A percentile compares a stretch with the other conserved stretches of the same genome.
These are phyloP conservation scores for Scorias spongiosa DNA, from an alignment of 2,329 filamentous ascomycete species.

Conservation along the genomic window DNA sequence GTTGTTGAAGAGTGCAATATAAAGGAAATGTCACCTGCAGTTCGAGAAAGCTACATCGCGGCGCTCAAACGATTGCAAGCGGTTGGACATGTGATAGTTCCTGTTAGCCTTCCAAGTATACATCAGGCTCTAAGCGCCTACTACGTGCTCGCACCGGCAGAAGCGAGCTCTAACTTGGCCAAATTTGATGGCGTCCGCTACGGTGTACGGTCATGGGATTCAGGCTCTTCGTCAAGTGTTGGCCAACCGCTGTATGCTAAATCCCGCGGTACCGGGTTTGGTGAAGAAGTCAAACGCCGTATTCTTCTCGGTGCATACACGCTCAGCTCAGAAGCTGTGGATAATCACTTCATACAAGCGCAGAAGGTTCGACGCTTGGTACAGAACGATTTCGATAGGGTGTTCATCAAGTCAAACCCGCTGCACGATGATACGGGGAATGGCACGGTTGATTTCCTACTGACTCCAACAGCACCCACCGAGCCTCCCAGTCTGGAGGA, in stretches of 20 bases:
- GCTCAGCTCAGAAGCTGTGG: conserved; percentile 75
- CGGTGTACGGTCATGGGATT: conserved; percentile 43
- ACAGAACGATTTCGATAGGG: conserved; percentile 68
- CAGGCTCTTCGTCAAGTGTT: conserved; percentile 30
- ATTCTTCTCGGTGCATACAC: conserved; percentile 85
- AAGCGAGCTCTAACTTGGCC: conserved; percentile 88
- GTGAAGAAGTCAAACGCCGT: conserved; percentile 68
- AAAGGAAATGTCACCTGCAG: conserved; percentile 53
- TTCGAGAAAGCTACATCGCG: conserved; percentile 54
- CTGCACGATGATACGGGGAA: conserved; percentile 31
- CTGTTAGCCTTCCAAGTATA: conserved; percentile 70
- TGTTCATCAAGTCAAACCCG: conserved; percentile 57
- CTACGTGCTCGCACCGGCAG: conserved; percentile 87
- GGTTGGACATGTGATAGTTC: conserved; percentile 55
- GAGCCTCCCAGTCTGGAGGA: conserved; percentile 50
- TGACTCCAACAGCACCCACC: conserved; percentile 77
- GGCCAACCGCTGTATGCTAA: conserved; percentile 48
- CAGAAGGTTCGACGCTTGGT: conserved; percentile 76
- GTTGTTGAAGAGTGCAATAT: conserved; percentile 74
- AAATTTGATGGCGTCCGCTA: conserved; percentile 97
- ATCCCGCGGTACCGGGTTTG: conserved; percentile 61
- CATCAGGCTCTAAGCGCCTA: conserved; percentile 79
- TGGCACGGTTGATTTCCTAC: conserved; percentile 59
- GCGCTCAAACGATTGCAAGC: conserved; percentile 45
- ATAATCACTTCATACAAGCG: conserved; percentile 94